A percentile compares a stretch with the other conserved stretches of the same genome.
Evolutionary conservation across 768 basidiomycete species (phyloP).

Genomic region (Leccinum subgranulosum): DNA sequence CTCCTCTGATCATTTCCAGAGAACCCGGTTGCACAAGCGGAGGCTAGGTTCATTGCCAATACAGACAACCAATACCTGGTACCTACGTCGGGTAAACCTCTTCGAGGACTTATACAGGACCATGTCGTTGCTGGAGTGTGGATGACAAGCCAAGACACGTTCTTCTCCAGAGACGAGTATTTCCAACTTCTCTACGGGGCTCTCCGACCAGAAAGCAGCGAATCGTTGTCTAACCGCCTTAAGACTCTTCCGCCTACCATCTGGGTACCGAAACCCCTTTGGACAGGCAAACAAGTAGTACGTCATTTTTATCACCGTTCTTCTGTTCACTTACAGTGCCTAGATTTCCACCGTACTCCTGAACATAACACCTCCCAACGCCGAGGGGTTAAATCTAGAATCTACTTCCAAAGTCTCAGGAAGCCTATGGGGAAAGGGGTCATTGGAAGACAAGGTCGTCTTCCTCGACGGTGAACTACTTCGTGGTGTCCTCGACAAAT

Average conservation of each 20-base stretch:
- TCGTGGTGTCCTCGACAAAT: constrained; percentile 94
- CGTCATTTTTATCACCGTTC: constrained; percentile 22
- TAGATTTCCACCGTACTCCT: constrained; percentile 92
- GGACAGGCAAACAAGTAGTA: constrained; percentile 99
- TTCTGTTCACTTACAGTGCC: background rate
- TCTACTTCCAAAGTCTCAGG: constrained; percentile 90
- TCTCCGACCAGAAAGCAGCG: constrained; percentile 82
- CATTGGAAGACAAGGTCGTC: constrained; percentile 79
- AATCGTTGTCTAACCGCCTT: constrained; percentile 52
- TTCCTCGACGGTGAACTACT: constrained; percentile 93
- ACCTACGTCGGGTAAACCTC: constrained; percentile 95
- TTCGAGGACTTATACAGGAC: constrained; percentile 97
- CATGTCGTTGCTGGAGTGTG: constrained; percentile 99
- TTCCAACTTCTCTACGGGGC: constrained; percentile 95
- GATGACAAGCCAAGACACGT: constrained; percentile 96
- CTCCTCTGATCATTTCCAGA: constrained; percentile 45
- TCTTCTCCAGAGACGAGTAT: constrained; percentile 95
- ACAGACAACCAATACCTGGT: constrained; percentile 99
- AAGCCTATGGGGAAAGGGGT: constrained; percentile 77
- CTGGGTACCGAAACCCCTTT: constrained; percentile 85
- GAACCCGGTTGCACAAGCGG: constrained; percentile 92
- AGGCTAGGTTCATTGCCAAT: constrained; percentile 92
- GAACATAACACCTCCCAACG: constrained; percentile 82
- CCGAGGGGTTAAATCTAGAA: constrained; percentile 79
- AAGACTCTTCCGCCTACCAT: constrained; percentile 87